Evolutionary conservation across 2,329 filamentous ascomycete genomes (phyloP).

Genomic region (Aureobasidium pullulans): DNA sequence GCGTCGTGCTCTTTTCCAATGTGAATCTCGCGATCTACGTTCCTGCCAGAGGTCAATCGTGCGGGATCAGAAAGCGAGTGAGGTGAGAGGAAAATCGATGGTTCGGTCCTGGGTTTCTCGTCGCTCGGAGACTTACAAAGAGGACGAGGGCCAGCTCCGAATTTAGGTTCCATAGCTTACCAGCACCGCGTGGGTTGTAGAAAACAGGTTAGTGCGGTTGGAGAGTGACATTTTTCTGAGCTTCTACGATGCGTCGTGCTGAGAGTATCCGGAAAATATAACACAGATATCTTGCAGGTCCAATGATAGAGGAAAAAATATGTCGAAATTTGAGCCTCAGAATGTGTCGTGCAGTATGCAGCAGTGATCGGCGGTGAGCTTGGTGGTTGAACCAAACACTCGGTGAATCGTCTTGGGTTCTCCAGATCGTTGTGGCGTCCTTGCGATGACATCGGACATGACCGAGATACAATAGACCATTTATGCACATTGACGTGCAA

Average conservation of each 20-base stretch:
- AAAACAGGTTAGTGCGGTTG: neutral
- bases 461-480: neutral
- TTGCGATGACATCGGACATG: neutral
- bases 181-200: neutral
- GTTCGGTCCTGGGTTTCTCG: neutral
- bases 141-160: neutral
- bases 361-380: neutral
- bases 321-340: neutral
- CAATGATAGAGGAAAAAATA: neutral
- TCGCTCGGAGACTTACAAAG: neutral
- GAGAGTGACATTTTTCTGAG: neutral
- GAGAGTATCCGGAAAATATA: neutral
- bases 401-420: neutral
- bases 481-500: too few relatives aligned
- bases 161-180: slow-evolving; percentile 11
- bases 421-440: neutral
- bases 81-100: neutral
- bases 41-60: too few relatives aligned
- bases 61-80: neutral
- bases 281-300: neutral
- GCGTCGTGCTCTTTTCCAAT: neutral
- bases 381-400: neutral
- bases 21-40: neutral
- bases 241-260: slow-evolving; percentile 5
- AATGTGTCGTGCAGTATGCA: neutral